Base-by-base conservation (phyloP, 352 stramenopile species). In the Phytopythium chamaehyphon region DNA sequence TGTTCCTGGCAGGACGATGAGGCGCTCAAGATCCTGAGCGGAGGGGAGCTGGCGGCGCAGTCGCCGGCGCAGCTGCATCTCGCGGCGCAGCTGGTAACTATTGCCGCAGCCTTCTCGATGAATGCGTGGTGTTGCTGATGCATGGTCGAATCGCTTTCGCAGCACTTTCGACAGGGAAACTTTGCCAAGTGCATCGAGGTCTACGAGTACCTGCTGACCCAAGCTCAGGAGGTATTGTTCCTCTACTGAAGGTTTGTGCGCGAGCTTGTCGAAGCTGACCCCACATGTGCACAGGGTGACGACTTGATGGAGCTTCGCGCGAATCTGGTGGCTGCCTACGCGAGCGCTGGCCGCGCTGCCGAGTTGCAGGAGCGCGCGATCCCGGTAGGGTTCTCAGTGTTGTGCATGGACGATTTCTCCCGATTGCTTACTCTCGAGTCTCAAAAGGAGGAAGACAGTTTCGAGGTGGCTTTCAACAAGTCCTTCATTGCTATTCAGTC, bases 391-490 rank as follows among this genome's bases (percentile, higher is more conserved):
- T 22, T 26, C 10, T 47, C 38, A 16, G 8, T 14, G n/a, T 51
- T 24, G 18, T 33, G 50, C 19, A 16, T 40, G 31, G 16, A 16
- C 47, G 24, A 37, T 24, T 19, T 40, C 24, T 22, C 18, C 3
- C 26, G 10, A 2, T 14, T 24, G 6, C 24, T 43, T 22, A 24
- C 24, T 31, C n/a, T 10, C 28, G 28, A 5, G 9, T 9, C 28
- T 33, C 5, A 9, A 9, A 42, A 88, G 81, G 76, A 73, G 33
- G 70, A 90, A 28, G 82, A 87, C 49, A 86, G 70, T 42, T 90
- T 87, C 37, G 83, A 93, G 54, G 62, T 93, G 45, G 76, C 80
- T 11, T 93, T 88, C 55, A 93, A 93, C 64, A 90, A 89, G 64
- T 86, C 83, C 52, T 88, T 93, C 50, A 59, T 86, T n/a, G 71